Conservation (phyloP, 768 basidiomycete species). For the Hypsizygus marmoreus region DNA sequence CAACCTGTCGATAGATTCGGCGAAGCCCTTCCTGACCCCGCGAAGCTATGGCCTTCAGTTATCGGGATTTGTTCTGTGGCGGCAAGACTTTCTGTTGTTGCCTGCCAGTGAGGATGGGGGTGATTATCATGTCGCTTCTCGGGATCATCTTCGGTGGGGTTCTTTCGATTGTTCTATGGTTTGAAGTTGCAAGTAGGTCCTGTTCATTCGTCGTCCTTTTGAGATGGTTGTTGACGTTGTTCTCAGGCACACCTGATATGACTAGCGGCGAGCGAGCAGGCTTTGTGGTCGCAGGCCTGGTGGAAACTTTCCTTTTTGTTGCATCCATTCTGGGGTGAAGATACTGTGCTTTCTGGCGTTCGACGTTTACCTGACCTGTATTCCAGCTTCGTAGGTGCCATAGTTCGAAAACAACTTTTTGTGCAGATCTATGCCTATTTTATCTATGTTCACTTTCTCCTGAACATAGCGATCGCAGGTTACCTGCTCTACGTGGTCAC, state of each 20-base stretch:
- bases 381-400: slow-evolving; percentile 59
- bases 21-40: no score
- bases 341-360: background rate
- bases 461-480: slow-evolving; percentile 53
- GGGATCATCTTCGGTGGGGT: slow-evolving; percentile 56
- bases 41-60: slow-evolving; percentile 41
- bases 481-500: slow-evolving; percentile 55
- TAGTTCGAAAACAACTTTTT: slow-evolving; percentile 63
- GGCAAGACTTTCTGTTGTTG: slow-evolving; percentile 64
- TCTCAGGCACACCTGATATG: slow-evolving; percentile 37
- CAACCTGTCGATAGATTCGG: no score
- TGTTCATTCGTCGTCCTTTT: background rate
- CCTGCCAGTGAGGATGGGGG: slow-evolving; percentile 62
- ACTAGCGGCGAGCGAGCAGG: slow-evolving; percentile 34
- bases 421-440: slow-evolving; percentile 57
- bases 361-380: slow-evolving; percentile 1
- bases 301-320: slow-evolving; percentile 54
- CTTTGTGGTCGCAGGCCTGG: slow-evolving; percentile 51
- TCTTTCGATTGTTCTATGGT: slow-evolving; percentile 60
- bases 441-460: slow-evolving; percentile 56
- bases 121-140: slow-evolving; percentile 54
- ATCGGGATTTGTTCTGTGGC: slow-evolving; percentile 47
- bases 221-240: slow-evolving; percentile 1
- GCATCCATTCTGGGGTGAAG: slow-evolving; percentile 60
- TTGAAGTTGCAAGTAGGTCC: slow-evolving; percentile 58